Conservation (phyloP, 208 protist species). For the Trypanosoma theileri region DNA sequence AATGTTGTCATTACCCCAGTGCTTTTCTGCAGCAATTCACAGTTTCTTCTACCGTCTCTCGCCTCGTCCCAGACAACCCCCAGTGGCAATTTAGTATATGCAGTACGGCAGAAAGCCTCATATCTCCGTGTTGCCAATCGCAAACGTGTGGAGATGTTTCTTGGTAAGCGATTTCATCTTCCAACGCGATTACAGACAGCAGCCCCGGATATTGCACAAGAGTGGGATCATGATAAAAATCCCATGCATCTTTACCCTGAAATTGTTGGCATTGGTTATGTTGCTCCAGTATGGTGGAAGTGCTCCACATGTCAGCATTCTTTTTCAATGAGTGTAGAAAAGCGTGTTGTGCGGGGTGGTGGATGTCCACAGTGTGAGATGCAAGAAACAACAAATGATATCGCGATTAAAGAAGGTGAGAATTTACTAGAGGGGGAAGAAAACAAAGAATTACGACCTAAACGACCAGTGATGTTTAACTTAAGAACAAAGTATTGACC, state of each 20-base stretch:
- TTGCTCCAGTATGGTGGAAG: conserved; percentile 77
- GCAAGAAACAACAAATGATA: not conserved
- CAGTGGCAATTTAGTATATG: not conserved
- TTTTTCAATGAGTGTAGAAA: conserved; percentile 87
- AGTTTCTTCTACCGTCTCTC: not conserved
- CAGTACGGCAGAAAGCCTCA: conserved; percentile 33
- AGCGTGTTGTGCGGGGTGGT: conserved; percentile 83
- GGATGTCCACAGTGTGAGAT: conserved; percentile 65
- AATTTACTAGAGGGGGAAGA: conserved; percentile 57
- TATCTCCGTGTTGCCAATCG: conserved; percentile 77
- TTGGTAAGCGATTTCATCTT: conserved; percentile 79
- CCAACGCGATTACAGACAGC: conserved; percentile 82
- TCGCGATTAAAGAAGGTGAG: not conserved
- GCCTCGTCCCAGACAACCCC: not conserved
- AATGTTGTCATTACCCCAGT: not conserved
- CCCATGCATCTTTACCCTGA: conserved; percentile 82
- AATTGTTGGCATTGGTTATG: conserved; percentile 79
- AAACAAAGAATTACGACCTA: conserved; percentile 60
- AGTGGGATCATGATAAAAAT: conserved; percentile 88
- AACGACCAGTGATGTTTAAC: conserved; percentile 75
- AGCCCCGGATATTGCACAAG: conserved; percentile 81
- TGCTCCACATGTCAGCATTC: conserved; percentile 52
- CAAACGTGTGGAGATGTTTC: conserved; percentile 83
- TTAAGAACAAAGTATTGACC: conserved; percentile 83
- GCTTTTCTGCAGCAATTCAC: not conserved